Base-by-base conservation (phyloP, 2,329 filamentous ascomycete genomes). In the Aureobasidium sp. region DNA sequence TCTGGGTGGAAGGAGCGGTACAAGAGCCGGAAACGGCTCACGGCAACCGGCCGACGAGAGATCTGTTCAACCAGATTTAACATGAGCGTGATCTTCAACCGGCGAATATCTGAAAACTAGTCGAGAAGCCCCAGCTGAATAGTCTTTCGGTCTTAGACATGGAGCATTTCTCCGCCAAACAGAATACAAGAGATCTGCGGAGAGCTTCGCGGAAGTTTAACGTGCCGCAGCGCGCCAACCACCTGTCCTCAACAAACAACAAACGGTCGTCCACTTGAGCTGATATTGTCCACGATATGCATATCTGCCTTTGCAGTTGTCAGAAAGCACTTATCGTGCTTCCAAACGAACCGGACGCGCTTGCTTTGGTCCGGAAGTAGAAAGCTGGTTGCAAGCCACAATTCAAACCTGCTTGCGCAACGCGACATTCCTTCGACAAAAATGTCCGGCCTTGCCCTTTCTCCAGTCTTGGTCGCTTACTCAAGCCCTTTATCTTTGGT, bases 1-100 rank as follows among this genome's bases (percentile, higher is more conserved):
- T 4, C 13, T 29, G 21, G n/a, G 30, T 47, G 54, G 15, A 45
- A 32, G 21, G n/a, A 45, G 27, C 53, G 53, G 25, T 37, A 27
- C 45, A 50, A 16, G 29, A 41, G 45, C 57, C 57, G 44, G 39
- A 41, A 59, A 50, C 57, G 44, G 57, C 44, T 37, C 57, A 50
- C 45, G 45, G 57, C 27, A 50, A 45, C 57, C 45, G 44, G 44
- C 30, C 32, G 25, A 30, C 45, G 29, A 45, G 25, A 45, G 53
- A 57, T 58, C 42, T 47, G 21, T 39, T 39, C 8, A 3, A 58
- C 41, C 41, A 25, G 13, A 4, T 44, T 48, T 30, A 15, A 58
- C 30, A 48, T 16, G 15, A 39, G 13, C 42, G 5, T 48, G 42
- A 58, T 58, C 54, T 37, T 21, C 32, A 11, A 32, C 54, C 42